phyloP scores from a whole-genome alignment of 2,329 filamentous ascomycete genomes.

The Aspergillus sp. region DNA sequence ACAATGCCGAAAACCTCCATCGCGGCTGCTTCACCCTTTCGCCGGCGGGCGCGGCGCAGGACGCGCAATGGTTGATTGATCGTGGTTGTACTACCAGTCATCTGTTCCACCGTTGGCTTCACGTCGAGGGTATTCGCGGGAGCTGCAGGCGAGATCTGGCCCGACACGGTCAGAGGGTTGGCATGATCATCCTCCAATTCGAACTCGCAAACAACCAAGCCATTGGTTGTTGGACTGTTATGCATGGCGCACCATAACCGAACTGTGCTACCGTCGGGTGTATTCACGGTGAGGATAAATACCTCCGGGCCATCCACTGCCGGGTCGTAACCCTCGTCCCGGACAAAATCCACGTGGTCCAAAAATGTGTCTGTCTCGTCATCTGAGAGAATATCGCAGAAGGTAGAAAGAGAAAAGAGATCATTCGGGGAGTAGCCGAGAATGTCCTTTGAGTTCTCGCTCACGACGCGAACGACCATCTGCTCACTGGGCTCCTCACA shows the following conservation, averaged over 20 bases:
- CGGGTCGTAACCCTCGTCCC: slow-evolving; percentile 77
- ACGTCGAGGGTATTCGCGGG: slow-evolving; percentile 64
- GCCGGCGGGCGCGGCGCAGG: slow-evolving; percentile 70
- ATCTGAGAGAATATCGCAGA: slow-evolving; percentile 79
- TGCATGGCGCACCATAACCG: slow-evolving; percentile 91
- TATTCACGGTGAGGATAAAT: slow-evolving; percentile 73
- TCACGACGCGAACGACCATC: slow-evolving; percentile 70
- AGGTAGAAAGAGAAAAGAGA: slow-evolving; percentile 71
- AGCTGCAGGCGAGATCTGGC: slow-evolving; percentile 15
- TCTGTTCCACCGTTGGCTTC: slow-evolving; percentile 71
- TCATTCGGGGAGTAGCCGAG: slow-evolving; percentile 76
- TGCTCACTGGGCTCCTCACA: slow-evolving; percentile 63
- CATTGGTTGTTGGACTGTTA: slow-evolving; percentile 64
- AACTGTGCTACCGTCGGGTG: slow-evolving; percentile 53
- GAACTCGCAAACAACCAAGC: slow-evolving; percentile 82
- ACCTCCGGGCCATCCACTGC: slow-evolving; percentile 78
- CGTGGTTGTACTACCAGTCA: slow-evolving; percentile 72
- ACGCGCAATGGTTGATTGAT: slow-evolving; percentile 76
- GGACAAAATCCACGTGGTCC: slow-evolving; percentile 85
- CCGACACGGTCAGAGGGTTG: slow-evolving; percentile 27
- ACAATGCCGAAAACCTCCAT: slow-evolving; percentile 95
- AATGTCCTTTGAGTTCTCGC: slow-evolving; percentile 74
- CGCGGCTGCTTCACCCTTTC: slow-evolving; percentile 75
- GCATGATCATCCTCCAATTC: slow-evolving; percentile 81
- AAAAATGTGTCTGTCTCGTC: slow-evolving; percentile 81